Conservation (phyloP, 495 filamentous ascomycete species). For the Chaetomidium leptoderma region DNA sequence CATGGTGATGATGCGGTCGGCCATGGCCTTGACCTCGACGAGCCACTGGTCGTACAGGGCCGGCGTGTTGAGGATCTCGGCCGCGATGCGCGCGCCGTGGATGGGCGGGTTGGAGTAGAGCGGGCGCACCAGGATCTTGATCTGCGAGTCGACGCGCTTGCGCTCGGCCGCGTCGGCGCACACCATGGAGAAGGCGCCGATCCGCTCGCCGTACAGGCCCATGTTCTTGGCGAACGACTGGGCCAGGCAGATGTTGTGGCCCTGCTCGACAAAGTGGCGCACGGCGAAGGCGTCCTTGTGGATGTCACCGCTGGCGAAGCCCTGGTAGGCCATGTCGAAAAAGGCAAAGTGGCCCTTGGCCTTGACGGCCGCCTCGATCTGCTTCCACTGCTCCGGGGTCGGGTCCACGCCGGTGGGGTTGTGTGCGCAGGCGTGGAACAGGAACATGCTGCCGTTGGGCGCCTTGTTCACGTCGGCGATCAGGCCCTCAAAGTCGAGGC, state of each 20-base stretch:
- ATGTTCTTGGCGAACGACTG: slow-evolving; percentile 99
- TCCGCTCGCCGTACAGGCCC: slow-evolving; percentile 98
- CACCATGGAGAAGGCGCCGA: slow-evolving; percentile 92
- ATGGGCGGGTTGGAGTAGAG: slow-evolving; percentile 98
- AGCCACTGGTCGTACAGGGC: slow-evolving; percentile 91
- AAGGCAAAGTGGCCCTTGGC: slow-evolving; percentile 86
- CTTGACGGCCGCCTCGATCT: slow-evolving; percentile 88
- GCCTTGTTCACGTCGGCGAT: slow-evolving; percentile 85
- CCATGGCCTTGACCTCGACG: slow-evolving; percentile 96
- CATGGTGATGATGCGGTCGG: slow-evolving; percentile 98
- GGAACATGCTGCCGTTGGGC: slow-evolving; percentile 78
- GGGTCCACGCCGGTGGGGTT: slow-evolving; percentile 98
- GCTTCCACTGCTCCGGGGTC: slow-evolving; percentile 84
- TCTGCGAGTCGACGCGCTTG: slow-evolving; percentile 92
- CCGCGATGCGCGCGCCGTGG: slow-evolving; percentile 90
- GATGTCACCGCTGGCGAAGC: slow-evolving; percentile 90
- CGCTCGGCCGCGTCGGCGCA: slow-evolving; percentile 82
- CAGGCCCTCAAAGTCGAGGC: slow-evolving; percentile 94
- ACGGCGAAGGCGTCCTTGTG: slow-evolving; percentile 90
- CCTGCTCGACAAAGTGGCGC: slow-evolving; percentile 85
- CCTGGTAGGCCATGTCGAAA: slow-evolving; percentile 99
- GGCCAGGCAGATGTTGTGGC: slow-evolving; percentile 81
- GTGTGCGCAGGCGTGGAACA: slow-evolving; percentile 96
- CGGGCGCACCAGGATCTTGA: slow-evolving; percentile 97
- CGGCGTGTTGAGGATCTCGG: slow-evolving; percentile 85